A percentile compares a stretch with the other conserved stretches of the same genome.
Conservation (phyloP, 345 rosid genomes). For the Citrus sinensis region DNA sequence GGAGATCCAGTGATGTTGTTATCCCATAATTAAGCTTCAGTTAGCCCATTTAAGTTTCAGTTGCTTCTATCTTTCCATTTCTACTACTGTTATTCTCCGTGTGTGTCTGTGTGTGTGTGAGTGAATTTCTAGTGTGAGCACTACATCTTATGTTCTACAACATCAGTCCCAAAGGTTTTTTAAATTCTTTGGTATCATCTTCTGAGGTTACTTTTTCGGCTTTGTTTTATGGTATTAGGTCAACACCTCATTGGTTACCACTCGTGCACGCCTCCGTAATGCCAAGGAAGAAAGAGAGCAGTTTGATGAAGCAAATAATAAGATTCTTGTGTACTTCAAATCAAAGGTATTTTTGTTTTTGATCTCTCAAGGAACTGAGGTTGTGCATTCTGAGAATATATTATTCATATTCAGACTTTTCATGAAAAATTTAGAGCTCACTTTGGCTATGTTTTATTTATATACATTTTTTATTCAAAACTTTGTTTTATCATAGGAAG, state of each 20-base stretch:
- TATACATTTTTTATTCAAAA: neutral
- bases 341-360: constrained; percentile 48
- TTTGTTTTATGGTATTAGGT: constrained; percentile 46
- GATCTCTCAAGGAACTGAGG: neutral
- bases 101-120: neutral
- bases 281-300: constrained; percentile 90
- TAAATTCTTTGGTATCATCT: constrained; percentile 4
- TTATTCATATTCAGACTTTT: neutral
- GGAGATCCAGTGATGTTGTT: neutral
- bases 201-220: constrained; percentile 8
- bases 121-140: neutral
- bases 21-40: neutral
- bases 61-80: constrained; percentile 2
- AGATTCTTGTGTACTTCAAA: constrained; percentile 71
- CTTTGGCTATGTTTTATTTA: neutral
- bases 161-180: neutral
- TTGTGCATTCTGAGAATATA: neutral
- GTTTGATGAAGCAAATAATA: constrained; percentile 86
- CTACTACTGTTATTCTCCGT: neutral
- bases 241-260: constrained; percentile 45
- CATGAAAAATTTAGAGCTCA: neutral
- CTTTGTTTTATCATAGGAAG: constrained; percentile 53
- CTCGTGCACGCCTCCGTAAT: constrained; percentile 67
- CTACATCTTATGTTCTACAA: neutral
- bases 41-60: neutral